Evolutionary conservation across 192 early-diverging fungal species (phyloP).

Genomic region (Dissophora globulifera): DNA sequence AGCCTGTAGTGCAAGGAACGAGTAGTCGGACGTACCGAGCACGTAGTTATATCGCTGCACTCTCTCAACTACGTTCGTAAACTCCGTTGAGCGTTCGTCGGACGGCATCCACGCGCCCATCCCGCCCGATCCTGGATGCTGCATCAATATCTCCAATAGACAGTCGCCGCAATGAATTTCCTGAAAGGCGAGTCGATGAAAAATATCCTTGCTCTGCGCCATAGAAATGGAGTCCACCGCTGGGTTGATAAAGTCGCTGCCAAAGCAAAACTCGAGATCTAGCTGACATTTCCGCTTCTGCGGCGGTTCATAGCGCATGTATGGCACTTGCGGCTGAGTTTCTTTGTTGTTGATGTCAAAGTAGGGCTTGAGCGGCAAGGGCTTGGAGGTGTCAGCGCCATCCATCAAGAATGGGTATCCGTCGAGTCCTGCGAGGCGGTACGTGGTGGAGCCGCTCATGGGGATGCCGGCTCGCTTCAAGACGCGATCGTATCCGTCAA

Average conservation of each 20-base stretch:
- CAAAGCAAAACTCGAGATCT: slow-evolving; percentile 42
- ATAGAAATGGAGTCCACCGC: not conserved
- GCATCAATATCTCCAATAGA: slow-evolving; percentile 40
- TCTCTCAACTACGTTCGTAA: slow-evolving; percentile 6
- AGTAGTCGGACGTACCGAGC: slow-evolving; percentile 41
- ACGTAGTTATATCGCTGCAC: slow-evolving; percentile 36
- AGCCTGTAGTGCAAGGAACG: slow-evolving; percentile 30
- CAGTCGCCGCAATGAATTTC: slow-evolving; percentile 56
- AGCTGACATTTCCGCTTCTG: slow-evolving; percentile 31
- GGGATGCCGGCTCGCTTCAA: slow-evolving; percentile 11
- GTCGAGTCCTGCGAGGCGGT: slow-evolving; percentile 41
- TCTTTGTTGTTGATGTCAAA: not conserved
- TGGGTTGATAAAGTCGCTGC: slow-evolving; percentile 28
- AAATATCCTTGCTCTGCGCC: slow-evolving; percentile 7
- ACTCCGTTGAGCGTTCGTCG: slow-evolving; percentile 26
- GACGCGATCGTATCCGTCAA: slow-evolving; percentile 11
- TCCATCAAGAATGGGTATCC: slow-evolving; percentile 40
- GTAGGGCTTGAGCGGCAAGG: not conserved
- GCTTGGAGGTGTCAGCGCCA: slow-evolving; percentile 20
- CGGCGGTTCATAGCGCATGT: slow-evolving; percentile 26
- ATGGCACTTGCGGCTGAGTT: slow-evolving; percentile 21
- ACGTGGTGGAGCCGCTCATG: slow-evolving; percentile 24
- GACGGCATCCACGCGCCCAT: slow-evolving; percentile 32
- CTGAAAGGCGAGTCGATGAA: slow-evolving; percentile 28
- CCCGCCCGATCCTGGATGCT: slow-evolving; percentile 23